Evolutionary conservation across 345 rosid species (phyloP).

Genomic region (Populus nigra): DNA sequence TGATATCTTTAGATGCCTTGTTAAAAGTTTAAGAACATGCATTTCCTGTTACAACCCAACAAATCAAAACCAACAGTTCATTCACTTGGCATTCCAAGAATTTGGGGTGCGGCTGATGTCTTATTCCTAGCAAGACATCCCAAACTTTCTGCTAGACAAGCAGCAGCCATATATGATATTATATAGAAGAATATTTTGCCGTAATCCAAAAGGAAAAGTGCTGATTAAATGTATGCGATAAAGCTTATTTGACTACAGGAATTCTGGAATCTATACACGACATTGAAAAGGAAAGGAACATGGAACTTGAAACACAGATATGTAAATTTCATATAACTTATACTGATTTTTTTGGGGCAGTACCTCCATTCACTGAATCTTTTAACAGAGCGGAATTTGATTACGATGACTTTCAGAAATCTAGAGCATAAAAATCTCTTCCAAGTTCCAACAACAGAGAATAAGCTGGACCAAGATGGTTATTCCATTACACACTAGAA

Average conservation of each 20-base stretch:
- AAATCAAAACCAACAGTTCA: background rate
- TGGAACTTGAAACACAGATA: background rate
- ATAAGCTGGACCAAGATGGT: background rate
- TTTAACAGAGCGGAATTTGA: background rate
- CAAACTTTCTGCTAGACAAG: background rate
- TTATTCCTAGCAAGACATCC: background rate
- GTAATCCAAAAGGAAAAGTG: background rate
- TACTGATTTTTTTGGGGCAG: background rate
- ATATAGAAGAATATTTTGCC: background rate
- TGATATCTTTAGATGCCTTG: background rate
- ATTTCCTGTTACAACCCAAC: background rate
- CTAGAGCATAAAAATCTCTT: background rate
- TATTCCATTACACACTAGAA: background rate
- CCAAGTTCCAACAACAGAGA: background rate
- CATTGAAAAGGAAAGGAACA: background rate
- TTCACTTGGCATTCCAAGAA: background rate
- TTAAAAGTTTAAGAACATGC: background rate
- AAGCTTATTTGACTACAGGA: background rate
- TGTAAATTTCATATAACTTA: background rate
- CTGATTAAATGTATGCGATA: background rate
- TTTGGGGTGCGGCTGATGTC: conserved; percentile 10
- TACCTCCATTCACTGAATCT: background rate
- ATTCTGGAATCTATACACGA: background rate
- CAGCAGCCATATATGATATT: conserved; percentile 1
- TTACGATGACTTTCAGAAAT: background rate